phyloP scores from a whole-genome alignment of 768 basidiomycete genomes.

The Lentinula detonsa region DNA sequence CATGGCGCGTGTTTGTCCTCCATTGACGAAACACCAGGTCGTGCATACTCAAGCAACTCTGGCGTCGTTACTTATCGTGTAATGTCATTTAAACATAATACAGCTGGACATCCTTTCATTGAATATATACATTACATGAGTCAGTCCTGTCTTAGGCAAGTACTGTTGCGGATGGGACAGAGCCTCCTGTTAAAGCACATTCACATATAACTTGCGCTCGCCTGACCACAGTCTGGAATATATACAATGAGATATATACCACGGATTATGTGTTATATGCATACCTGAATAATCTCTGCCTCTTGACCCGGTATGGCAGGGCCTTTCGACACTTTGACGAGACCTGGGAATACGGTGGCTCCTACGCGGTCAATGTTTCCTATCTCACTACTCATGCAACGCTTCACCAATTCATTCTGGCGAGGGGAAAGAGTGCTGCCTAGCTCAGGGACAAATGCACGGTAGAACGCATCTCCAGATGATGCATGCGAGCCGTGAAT shows the following conservation, averaged over 20 bases:
- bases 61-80: constrained; percentile 71
- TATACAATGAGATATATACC: background rate
- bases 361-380: constrained; percentile 74
- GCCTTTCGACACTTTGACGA: constrained; percentile 69
- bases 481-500: constrained; percentile 63
- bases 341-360: constrained; percentile 80
- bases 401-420: constrained; percentile 80
- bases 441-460: constrained; percentile 81
- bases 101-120: background rate
- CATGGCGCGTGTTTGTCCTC: background rate
- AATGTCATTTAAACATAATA: constrained; percentile 22
- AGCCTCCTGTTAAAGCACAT: constrained; percentile 54
- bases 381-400: constrained; percentile 71
- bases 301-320: constrained; percentile 24
- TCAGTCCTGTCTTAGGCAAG: background rate
- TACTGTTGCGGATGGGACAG: constrained; percentile 9
- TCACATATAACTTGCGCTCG: constrained; percentile 86
- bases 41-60: constrained; percentile 82
- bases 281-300: constrained; percentile 47
- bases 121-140: background rate
- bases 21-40: constrained; percentile 39
- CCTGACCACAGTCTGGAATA: constrained; percentile 57
- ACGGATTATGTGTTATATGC: background rate
- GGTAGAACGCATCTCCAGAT: constrained; percentile 73
- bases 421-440: constrained; percentile 67